Base-by-base conservation (phyloP, 345 rosid genomes). In the Arabidopsis thaliana region DNA sequence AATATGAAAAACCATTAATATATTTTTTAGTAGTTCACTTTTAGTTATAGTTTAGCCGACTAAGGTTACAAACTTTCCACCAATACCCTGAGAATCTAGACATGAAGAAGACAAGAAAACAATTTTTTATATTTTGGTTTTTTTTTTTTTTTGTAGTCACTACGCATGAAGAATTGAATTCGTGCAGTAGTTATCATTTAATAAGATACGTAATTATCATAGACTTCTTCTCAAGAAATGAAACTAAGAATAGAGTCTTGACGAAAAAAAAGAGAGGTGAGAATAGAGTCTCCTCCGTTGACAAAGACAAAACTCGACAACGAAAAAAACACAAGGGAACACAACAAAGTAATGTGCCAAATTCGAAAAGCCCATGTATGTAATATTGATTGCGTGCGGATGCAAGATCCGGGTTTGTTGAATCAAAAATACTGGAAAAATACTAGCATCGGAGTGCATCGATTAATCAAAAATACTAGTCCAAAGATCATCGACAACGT, bases 101-200 rank as follows among this genome's bases (percentile, higher is more conserved):
- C 28, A 62, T 9, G 14, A 16, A 37, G 70, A 22, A 53, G 75
- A 77, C 80, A 69, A 76, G 45, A 76, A 76, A 53, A 69, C 59
- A 69, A 62, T 16, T 66, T 9, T 46, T 2, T 8, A 20, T 8
- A 20, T 25, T 51, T 49, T 36, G 38, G 4, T 34, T 34, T 3
- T 57, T 20, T 24, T 33, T 46, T 16, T 8, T 49, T 11, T 52
- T 16, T 32, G 22, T 23, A 24, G 1, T 59, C 55, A 67, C 68
- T n/a, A 38, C 14, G 61, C 73, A 50, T 40, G 55, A 53, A 9
- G 9, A 8, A 2, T 33, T 57, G 41, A 57, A 33, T 7, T 3
- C 37, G 37, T 64, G 12, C 45, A 64, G 22, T 16, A 37, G 46
- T 20, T 38, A 28, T 50, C n/a, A 46, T 28, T 72, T 59, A 2